These are phyloP conservation scores for Cicer pinnatifidum DNA, from an alignment of 306 rosid species.

Conservation along the genomic window DNA sequence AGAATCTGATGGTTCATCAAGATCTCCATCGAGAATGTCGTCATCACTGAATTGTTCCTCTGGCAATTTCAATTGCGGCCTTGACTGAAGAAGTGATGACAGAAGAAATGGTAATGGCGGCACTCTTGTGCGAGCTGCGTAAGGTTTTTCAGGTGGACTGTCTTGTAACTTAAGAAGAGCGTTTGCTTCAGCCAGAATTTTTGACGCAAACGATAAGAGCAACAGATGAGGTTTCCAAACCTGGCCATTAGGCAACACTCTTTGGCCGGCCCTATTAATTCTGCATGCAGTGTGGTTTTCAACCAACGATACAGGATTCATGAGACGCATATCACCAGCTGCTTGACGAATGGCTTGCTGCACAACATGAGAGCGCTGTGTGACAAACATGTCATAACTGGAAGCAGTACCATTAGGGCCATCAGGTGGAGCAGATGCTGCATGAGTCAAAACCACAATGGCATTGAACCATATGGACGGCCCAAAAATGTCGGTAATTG, in stretches of 20 bases:
- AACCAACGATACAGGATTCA: conserved; percentile 95
- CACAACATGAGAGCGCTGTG: conserved; percentile 94
- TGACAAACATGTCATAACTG: conserved; percentile 93
- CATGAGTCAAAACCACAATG: conserved; percentile 95
- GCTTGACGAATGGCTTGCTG: conserved; percentile 99
- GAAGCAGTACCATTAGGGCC: conserved; percentile 94
- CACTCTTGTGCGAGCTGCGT: conserved; percentile 66
- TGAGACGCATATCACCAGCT: conserved; percentile 96
- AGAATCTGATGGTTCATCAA: conserved; percentile 88
- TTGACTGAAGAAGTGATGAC: conserved; percentile 88
- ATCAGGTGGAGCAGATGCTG: conserved; percentile 99
- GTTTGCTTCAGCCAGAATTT: conserved; percentile 93
- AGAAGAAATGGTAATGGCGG: conserved; percentile 89
- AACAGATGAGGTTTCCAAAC: conserved; percentile 96
- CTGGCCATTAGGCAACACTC: conserved; percentile 98
- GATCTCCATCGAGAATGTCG: conserved; percentile 69
- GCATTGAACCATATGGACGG: conserved; percentile 98
- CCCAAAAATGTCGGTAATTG: conserved; percentile 89
- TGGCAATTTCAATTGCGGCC: conserved; percentile 82
- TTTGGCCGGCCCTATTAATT: conserved; percentile 91
- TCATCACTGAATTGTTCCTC: conserved; percentile 89
- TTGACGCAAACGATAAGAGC: conserved; percentile 93
- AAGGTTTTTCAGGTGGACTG: conserved; percentile 85
- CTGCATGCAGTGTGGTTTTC: conserved; percentile 97
- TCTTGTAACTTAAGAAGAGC: conserved; percentile 92